Conservation (phyloP, 768 basidiomycete species). For the Chalciporus piperatus region DNA sequence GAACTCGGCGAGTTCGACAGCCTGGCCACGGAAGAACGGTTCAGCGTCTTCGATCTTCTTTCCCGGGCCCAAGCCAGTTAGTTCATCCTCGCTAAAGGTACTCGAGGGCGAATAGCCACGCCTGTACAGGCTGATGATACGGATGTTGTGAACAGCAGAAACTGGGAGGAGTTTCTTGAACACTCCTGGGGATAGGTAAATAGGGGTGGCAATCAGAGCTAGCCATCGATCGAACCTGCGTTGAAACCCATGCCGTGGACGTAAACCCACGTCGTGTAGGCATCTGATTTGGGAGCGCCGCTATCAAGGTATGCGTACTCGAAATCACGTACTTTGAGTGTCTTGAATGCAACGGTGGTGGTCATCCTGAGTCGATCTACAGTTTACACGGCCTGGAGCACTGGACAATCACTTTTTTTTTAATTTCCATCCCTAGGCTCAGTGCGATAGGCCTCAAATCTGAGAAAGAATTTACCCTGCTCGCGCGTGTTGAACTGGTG, state of each 20-base stretch:
- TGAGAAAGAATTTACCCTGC: too few relatives aligned
- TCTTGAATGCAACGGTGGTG: not conserved
- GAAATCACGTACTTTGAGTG: constrained; percentile 12
- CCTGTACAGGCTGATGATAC: constrained; percentile 24
- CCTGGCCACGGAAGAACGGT: constrained; percentile 13
- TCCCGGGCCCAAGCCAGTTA: constrained; percentile 6
- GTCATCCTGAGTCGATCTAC: too few relatives aligned
- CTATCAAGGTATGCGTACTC: constrained; percentile 24
- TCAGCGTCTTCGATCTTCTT: constrained; percentile 18
- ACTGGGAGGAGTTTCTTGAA: constrained; percentile 22
- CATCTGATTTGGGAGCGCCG: constrained; percentile 13
- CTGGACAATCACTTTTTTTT: too few relatives aligned
- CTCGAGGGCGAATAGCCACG: constrained; percentile 29
- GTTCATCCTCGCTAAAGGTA: constrained; percentile 13
- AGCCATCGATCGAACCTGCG: constrained; percentile 11
- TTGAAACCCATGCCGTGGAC: constrained; percentile 22
- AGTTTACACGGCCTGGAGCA: too few relatives aligned
- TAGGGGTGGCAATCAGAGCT: too few relatives aligned
- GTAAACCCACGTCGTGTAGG: constrained; percentile 23
- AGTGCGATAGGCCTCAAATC: too few relatives aligned
- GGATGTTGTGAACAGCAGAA: constrained; percentile 18
- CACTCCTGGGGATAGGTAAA: not conserved
- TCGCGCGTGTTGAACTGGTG: too few relatives aligned
- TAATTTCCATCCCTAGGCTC: too few relatives aligned
- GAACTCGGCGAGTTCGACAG: constrained; percentile 19